Evolutionary conservation across 345 rosid genomes (phyloP), one percentile per base, ranked within the genome.

Genomic region (Durio zibethinus): DNA sequence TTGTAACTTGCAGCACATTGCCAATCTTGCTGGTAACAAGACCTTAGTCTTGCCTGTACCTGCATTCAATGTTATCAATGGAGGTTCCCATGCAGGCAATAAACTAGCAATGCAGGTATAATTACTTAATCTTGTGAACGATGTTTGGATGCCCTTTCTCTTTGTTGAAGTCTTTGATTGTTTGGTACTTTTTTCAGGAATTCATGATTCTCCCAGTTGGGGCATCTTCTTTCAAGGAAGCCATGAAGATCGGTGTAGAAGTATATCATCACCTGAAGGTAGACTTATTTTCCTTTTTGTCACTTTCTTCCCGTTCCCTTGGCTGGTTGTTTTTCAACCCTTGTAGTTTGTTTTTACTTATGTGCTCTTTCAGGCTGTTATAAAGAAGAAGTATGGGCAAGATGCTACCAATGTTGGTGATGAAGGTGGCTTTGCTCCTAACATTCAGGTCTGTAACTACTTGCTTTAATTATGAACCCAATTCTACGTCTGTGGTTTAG

Each of bases 221-320:
- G 43, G 94, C 92, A 57, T 85, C 91, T 48, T 83, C 89, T 45
- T 91, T 91, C 85, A 89, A 84, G 81, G 91, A 91, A 79, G 91
- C 91, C 82, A 89, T 91, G 95, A 88, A 89, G 88, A 91, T 91
- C 89, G 95, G 93, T 5, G 84, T 85, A 66, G 95, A 91, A 84
- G 91, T 88, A 12, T 91, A 91, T 81, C 95, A 89, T 78, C 84
- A 88, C 65, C 73, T 90, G 83, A 90, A 90, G 90, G 93, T 88
- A 29, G 36, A 10, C n/a, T 20, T 45, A 45, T 12, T 1, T 20
- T 48, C 10, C 8, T n/a, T 52, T 45, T 67, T 52, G 5, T 27
- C 50, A 35, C 8, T 59, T 71, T 20, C 60, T 52, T 60, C 63
- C 0, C 54, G 29, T 16, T 73, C 15, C 43, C 20, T 50, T 31